These are phyloP conservation scores for Coniosporium apollinis DNA, from an alignment of 495 filamentous ascomycete species.

Conservation along the genomic window DNA sequence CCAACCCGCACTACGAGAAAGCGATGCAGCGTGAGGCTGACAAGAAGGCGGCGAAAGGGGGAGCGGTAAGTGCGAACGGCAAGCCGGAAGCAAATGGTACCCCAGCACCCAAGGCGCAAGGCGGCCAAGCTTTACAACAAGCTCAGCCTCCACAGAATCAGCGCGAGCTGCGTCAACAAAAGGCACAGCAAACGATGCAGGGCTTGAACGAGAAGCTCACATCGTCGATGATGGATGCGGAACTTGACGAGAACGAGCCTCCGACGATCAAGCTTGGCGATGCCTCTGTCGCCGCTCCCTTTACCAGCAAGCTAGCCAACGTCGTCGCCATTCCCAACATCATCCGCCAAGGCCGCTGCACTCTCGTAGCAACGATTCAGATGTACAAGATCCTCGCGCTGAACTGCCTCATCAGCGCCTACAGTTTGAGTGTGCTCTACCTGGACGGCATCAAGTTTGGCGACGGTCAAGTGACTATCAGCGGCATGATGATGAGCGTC, in stretches of 20 bases:
- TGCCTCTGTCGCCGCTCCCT: slow-evolving; percentile 90
- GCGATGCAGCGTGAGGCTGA: slow-evolving; percentile 69
- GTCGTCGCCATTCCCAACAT: slow-evolving; percentile 98
- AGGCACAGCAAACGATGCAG: slow-evolving; percentile 52
- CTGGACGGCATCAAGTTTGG: slow-evolving; percentile 98
- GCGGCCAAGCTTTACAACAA: slow-evolving; percentile 51
- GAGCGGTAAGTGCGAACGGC: background rate
- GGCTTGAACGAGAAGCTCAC: slow-evolving; percentile 79
- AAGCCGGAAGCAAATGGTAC: slow-evolving; percentile 29
- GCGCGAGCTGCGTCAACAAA: slow-evolving; percentile 43
- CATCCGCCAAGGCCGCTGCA: slow-evolving; percentile 91
- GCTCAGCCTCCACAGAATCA: slow-evolving; percentile 31
- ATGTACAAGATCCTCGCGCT: slow-evolving; percentile 99
- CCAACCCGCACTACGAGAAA: slow-evolving; percentile 90
- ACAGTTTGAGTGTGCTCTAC: slow-evolving; percentile 92
- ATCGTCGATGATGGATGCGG: slow-evolving; percentile 72
- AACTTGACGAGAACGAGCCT: slow-evolving; percentile 77
- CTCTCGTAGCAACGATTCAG: slow-evolving; percentile 93
- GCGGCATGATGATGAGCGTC: slow-evolving; percentile 98
- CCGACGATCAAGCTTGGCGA: slow-evolving; percentile 95
- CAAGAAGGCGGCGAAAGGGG: slow-evolving; percentile 42
- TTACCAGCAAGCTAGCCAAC: slow-evolving; percentile 94
- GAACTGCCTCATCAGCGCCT: slow-evolving; percentile 96
- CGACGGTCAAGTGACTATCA: slow-evolving; percentile 96
- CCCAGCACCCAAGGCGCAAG: slow-evolving; percentile 52